Conservation (phyloP, 768 basidiomycete species). For the Trametes elegans region DNA sequence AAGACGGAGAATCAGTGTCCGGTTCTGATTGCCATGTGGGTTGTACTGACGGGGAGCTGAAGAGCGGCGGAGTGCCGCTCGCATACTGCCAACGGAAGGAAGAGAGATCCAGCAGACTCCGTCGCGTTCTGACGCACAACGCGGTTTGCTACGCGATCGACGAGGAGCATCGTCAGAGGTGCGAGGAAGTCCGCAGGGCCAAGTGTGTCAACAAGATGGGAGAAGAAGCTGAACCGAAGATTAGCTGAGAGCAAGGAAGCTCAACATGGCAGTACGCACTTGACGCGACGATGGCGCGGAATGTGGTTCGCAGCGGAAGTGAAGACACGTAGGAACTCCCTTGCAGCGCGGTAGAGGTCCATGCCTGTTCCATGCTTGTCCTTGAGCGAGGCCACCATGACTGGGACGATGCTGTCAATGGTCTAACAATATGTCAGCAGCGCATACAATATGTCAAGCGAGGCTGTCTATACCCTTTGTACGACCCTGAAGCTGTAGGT, state of each 20-base stretch:
- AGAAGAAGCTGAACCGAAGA: slow-evolving; percentile 66
- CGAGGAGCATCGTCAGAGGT: slow-evolving; percentile 78
- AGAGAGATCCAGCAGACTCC: slow-evolving; percentile 57
- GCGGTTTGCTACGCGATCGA: slow-evolving; percentile 74
- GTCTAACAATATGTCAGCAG: slow-evolving; percentile 49
- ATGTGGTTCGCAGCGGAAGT: slow-evolving; percentile 91
- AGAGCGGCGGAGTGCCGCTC: slow-evolving; percentile 48
- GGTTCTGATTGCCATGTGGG: neutral
- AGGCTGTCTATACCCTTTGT: slow-evolving; percentile 63
- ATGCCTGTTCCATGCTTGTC: slow-evolving; percentile 49
- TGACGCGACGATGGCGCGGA: slow-evolving; percentile 88
- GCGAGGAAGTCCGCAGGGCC: slow-evolving; percentile 79
- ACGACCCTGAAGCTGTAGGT: slow-evolving; percentile 94
- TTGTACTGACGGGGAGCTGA: slow-evolving; percentile 50
- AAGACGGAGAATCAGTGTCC: slow-evolving; percentile 4
- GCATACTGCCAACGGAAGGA: slow-evolving; percentile 65
- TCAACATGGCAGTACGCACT: slow-evolving; percentile 49
- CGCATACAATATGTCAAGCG: neutral
- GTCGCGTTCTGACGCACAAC: slow-evolving; percentile 59
- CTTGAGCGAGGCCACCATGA: slow-evolving; percentile 82
- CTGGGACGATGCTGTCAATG: slow-evolving; percentile 89
- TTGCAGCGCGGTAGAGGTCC: slow-evolving; percentile 64
- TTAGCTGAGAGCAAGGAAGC: neutral
- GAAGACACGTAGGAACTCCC: slow-evolving; percentile 87
- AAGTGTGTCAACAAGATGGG: slow-evolving; percentile 80